Base-by-base conservation (phyloP, 768 basidiomycete genomes). In the Pisolithus microcarpus region DNA sequence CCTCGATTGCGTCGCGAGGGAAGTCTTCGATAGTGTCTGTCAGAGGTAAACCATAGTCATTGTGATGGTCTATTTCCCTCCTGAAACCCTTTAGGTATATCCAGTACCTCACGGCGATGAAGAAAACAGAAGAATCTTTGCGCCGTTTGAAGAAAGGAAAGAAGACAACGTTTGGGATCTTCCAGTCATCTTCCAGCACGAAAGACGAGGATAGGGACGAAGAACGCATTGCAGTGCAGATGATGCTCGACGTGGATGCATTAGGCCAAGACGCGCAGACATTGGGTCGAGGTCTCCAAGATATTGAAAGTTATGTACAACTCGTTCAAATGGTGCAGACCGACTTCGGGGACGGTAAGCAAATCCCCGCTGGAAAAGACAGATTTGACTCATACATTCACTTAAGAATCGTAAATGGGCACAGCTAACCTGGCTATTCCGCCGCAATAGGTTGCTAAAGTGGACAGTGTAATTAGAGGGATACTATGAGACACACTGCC, bases 51-150 rank as follows among this genome's bases (percentile, higher is more conserved):
- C 43, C 40, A 39, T 11, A 15, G 6, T 54, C 38, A 21, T 5
- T 26, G 13, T 13, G 36, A 51, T 44, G 6, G 18, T 42, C 26
- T 52, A 37, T 36, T 46, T 38, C 19, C 7, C 26, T n/a, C 28
- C 24, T 34, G 31, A 42, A 44, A 5, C 13, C 26, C 46, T 28
- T 26, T 51, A 91, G 91, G 60, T 96, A 95, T 65, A 81, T 85
- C 11, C 76, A 78, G 50, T 86, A 90, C 61, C 74, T 98, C 21
- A 75, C 82, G 9, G 79, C 81, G 1, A 91, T 94, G 79, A 88
- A 84, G 66, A 95, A 95, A 73, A 91, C 91, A 7, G 92, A 97
- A 56, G 92, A 93, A 62, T 86, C 90, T 10, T 71, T 98, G 23
- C 76, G 85, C 37, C 79, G 88, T 36, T 75, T 95, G 58, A 92